Evolutionary conservation across 257 asterid genomes (phyloP).

Genomic region (Sherardia arvensis): DNA sequence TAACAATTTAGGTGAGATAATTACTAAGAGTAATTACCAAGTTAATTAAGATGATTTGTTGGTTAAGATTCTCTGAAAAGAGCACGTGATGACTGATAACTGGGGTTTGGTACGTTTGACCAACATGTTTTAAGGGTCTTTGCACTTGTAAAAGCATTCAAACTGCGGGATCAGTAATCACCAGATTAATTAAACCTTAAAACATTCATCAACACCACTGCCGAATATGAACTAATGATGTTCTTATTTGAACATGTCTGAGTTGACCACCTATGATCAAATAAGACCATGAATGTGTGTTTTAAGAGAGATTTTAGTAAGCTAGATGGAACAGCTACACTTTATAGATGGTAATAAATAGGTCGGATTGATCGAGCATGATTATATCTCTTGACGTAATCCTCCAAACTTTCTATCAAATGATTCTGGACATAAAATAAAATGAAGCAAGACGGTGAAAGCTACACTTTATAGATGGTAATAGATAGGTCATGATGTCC

Average conservation of each 20-base stretch:
- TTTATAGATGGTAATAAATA: too few relatives aligned
- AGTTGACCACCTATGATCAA: background rate
- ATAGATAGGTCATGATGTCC: too few relatives aligned
- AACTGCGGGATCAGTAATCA: background rate
- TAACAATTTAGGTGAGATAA: too few relatives aligned
- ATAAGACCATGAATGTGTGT: background rate
- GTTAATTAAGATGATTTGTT: background rate
- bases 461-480: too few relatives aligned
- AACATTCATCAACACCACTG: slow-evolving; percentile 21
- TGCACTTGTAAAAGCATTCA: slow-evolving; percentile 9
- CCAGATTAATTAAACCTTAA: slow-evolving; percentile 2
- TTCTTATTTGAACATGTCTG: slow-evolving; percentile 24
- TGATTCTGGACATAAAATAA: too few relatives aligned
- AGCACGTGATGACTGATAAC: slow-evolving; percentile 12
- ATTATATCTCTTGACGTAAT: too few relatives aligned
- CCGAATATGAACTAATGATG: slow-evolving; percentile 37
- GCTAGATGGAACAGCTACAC: too few relatives aligned
- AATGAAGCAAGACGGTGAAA: too few relatives aligned
- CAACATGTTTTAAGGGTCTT: slow-evolving; percentile 16
- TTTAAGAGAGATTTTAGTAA: too few relatives aligned
- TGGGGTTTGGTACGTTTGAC: slow-evolving; percentile 7
- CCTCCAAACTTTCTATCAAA: too few relatives aligned
- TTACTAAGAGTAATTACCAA: background rate
- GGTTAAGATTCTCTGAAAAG: slow-evolving; percentile 10
- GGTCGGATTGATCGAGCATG: too few relatives aligned